Evolutionary conservation across 2,329 filamentous ascomycete genomes (phyloP).

Genomic region (Fusarium avenaceum): DNA sequence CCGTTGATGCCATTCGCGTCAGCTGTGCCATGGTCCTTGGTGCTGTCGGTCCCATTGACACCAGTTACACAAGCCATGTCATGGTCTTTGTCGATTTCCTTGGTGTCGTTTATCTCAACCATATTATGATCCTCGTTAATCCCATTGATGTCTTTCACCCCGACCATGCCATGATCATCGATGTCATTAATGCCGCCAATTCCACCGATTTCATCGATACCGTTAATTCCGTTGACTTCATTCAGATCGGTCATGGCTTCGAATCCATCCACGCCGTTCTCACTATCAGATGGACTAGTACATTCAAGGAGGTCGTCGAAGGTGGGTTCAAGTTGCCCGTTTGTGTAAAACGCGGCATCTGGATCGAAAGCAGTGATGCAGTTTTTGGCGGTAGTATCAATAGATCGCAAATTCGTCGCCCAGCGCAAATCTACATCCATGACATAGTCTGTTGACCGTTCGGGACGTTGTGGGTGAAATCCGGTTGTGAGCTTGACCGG

Average conservation of each 20-base stretch:
- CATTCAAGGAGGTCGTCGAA: conserved; percentile 36
- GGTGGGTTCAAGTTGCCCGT: conserved; percentile 43
- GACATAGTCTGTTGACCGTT: conserved; percentile 59
- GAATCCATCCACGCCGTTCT: conserved; percentile 14
- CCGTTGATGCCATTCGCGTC: conserved; percentile 24
- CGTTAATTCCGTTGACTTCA: conserved; percentile 24
- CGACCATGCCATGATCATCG: conserved; percentile 18
- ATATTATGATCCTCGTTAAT: conserved; percentile 12
- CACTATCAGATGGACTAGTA: conserved; percentile 24
- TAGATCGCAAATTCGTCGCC: conserved; percentile 57
- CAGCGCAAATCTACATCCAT: conserved; percentile 65
- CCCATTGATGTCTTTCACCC: not conserved
- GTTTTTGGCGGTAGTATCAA: conserved; percentile 59
- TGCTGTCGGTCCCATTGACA: too few species aligned
- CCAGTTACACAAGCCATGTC: too few species aligned
- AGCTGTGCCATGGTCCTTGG: not conserved
- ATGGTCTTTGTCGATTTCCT: too few species aligned
- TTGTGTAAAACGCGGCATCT: conserved; percentile 47
- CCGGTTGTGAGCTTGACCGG: conserved; percentile 50
- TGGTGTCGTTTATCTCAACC: conserved; percentile 14
- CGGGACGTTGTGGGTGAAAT: conserved; percentile 43
- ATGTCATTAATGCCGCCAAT: conserved; percentile 26
- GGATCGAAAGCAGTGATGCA: conserved; percentile 60
- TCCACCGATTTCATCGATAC: conserved; percentile 7
- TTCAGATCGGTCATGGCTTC: conserved; percentile 29